Evolutionary conservation across 2,329 filamentous ascomycete species (phyloP).

Genomic region (Neopestalotiopsis clavispora): DNA sequence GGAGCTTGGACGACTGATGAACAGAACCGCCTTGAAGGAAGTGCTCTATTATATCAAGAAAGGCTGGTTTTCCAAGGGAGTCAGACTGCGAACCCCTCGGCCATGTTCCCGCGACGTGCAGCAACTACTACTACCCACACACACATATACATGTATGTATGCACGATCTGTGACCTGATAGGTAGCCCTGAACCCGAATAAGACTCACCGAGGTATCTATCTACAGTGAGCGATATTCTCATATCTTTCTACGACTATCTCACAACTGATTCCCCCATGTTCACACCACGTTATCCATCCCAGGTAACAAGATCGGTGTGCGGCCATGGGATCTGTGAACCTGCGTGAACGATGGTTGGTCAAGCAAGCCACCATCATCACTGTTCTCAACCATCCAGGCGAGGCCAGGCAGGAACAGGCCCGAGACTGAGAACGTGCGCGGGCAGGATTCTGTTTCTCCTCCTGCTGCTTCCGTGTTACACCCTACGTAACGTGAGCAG

Average conservation of each 20-base stretch:
- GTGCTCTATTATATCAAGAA: neutral
- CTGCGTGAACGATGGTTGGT: constrained; percentile 3
- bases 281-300: neutral
- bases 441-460: constrained; percentile 1
- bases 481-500: constrained; percentile 7
- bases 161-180: neutral
- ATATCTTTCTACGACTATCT: neutral
- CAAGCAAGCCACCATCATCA: constrained; percentile 7
- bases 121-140: neutral
- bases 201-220: neutral
- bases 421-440: constrained; percentile 12
- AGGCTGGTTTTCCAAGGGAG: neutral
- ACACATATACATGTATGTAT: neutral
- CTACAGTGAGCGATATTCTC: neutral
- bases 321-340: neutral
- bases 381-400: neutral
- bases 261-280: neutral
- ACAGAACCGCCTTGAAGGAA: neutral
- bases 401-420: neutral
- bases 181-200: neutral
- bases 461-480: constrained; percentile 4
- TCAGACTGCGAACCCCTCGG: constrained; percentile 4
- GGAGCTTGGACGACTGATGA: neutral
- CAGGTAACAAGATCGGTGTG: neutral
- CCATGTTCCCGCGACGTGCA: neutral